These are phyloP conservation scores for Chalciporus piperatus DNA, from an alignment of 768 basidiomycete genomes.

Conservation along the genomic window DNA sequence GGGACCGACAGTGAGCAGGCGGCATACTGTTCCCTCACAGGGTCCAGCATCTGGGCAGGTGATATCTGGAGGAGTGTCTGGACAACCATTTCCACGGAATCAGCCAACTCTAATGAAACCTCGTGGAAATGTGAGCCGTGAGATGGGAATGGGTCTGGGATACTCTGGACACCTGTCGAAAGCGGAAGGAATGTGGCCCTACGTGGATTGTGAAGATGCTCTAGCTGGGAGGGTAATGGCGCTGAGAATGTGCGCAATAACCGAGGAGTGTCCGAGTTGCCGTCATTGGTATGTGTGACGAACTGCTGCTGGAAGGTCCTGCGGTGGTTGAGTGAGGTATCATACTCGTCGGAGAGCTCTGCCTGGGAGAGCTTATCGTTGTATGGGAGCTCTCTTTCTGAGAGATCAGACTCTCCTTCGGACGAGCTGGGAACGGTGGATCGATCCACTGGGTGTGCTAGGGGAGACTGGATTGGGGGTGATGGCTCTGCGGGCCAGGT, in stretches of 20 bases:
- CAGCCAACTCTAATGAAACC: constrained; percentile 84
- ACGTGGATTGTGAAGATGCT: constrained; percentile 68
- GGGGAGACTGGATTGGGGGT: constrained; percentile 37
- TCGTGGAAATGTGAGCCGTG: constrained; percentile 50
- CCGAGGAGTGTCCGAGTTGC: constrained; percentile 41
- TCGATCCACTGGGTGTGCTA: constrained; percentile 33
- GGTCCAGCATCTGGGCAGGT: constrained; percentile 85
- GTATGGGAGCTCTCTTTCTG: constrained; percentile 41
- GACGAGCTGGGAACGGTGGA: constrained; percentile 44
- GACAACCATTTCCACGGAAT: constrained; percentile 85
- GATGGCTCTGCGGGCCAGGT: constrained; percentile 53
- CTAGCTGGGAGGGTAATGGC: constrained; percentile 79
- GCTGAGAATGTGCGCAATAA: constrained; percentile 76
- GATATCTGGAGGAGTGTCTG: constrained; percentile 90
- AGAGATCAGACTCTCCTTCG: constrained; percentile 50
- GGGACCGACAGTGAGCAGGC: constrained; percentile 87
- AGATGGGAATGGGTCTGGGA: constrained; percentile 15
- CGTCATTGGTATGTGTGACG: constrained; percentile 18
- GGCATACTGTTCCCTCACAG: constrained; percentile 91
- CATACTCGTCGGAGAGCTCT: constrained; percentile 33
- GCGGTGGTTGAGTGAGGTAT: constrained; percentile 24
- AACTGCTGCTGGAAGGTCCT: constrained; percentile 25
- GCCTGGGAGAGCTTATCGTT: constrained; percentile 31
- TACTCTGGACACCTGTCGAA: constrained; percentile 14
- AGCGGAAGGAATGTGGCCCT: constrained; percentile 26